Conservation (phyloP, 768 basidiomycete species). For the Trametes cubensis region DNA sequence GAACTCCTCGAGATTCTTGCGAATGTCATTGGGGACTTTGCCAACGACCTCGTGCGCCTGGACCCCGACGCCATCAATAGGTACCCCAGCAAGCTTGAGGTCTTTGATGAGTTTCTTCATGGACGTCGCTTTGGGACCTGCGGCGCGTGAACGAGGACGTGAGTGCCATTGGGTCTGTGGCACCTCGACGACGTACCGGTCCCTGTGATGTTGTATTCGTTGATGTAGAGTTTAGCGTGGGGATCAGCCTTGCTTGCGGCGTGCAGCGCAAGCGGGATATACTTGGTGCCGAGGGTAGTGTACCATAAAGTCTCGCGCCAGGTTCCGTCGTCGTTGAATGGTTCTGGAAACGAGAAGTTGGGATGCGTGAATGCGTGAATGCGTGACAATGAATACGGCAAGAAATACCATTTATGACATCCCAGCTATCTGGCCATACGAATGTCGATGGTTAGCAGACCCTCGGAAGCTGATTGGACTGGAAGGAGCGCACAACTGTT, state of each 20-base stretch:
- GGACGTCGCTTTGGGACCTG: constrained; percentile 56
- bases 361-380: too few species aligned
- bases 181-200: constrained; percentile 16
- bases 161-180: too few species aligned
- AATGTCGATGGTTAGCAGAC: too few species aligned
- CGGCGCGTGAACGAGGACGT: background rate
- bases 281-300: constrained; percentile 47
- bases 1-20: constrained; percentile 52
- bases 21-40: constrained; percentile 48
- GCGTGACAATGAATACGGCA: too few species aligned
- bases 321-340: constrained; percentile 63
- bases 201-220: constrained; percentile 40
- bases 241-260: constrained; percentile 58
- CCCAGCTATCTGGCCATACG: constrained; percentile 45
- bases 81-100: constrained; percentile 49
- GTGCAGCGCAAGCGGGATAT: constrained; percentile 51
- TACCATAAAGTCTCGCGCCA: constrained; percentile 55
- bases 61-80: constrained; percentile 63
- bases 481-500: background rate
- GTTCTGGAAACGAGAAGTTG: constrained; percentile 31
- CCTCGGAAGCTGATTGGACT: too few species aligned
- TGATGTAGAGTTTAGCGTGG: constrained; percentile 56
- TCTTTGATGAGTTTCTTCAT: constrained; percentile 53
- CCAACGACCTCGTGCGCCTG: constrained; percentile 63
- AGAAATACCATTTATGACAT: constrained; percentile 51